Percentiles rank a stretch among this genome's conserved stretches.
These are phyloP conservation scores for Leishmania major DNA, from an alignment of 208 protist genomes.

Conservation along the genomic window DNA sequence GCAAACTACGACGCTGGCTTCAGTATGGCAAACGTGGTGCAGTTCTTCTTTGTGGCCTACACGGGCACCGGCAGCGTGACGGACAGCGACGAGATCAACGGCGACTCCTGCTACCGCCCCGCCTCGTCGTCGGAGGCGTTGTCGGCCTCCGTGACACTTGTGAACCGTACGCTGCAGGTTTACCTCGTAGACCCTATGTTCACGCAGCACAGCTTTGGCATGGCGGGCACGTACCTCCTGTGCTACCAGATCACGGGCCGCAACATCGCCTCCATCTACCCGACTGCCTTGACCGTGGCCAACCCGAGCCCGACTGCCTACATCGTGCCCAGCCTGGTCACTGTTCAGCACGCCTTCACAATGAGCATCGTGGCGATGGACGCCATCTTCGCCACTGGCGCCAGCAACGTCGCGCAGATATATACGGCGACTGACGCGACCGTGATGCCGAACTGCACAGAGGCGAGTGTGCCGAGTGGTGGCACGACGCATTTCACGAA, in stretches of 20 bases:
- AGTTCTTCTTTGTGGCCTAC: constrained; percentile 80
- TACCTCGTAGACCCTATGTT: constrained; percentile 34
- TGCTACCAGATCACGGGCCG: constrained; percentile 66
- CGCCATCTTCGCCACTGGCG: constrained; percentile 60
- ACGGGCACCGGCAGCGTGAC: constrained; percentile 32
- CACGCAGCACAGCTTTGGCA: constrained; percentile 56
- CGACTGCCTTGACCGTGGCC: constrained; percentile 41
- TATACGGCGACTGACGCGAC: constrained; percentile 35
- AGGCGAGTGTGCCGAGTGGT: constrained; percentile 39
- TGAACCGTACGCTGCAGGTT: constrained; percentile 77
- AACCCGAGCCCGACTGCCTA: constrained; percentile 80
- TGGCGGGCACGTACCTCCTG: constrained; percentile 57
- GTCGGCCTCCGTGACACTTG: constrained; percentile 34
- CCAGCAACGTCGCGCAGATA: constrained; percentile 50
- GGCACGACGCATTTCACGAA: constrained; percentile 60
- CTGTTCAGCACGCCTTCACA: constrained; percentile 47
- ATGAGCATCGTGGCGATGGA: constrained; percentile 70
- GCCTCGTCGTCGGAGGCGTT: constrained; percentile 40
- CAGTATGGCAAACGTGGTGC: constrained; percentile 29
- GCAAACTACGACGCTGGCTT: constrained; percentile 33
- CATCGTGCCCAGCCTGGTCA: constrained; percentile 57
- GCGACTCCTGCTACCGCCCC: constrained; percentile 80
- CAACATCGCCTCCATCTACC: constrained; percentile 76
- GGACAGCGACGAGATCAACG: constrained; percentile 41
- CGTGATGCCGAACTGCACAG: constrained; percentile 46